Conservation (phyloP, 495 filamentous ascomycete genomes). For the Penicillium chermesinum region DNA sequence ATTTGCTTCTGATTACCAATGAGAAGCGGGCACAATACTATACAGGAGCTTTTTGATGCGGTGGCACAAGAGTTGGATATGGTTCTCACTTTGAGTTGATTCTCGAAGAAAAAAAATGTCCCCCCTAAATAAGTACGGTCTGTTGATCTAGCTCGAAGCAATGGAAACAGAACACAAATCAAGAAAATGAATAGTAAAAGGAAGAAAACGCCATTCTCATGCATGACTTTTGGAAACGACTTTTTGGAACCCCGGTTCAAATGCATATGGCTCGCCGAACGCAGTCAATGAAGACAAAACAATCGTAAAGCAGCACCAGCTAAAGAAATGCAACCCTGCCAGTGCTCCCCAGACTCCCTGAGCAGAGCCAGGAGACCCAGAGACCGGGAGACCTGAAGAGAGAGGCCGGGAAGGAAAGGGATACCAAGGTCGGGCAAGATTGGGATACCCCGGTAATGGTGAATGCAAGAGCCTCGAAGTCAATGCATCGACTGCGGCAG, state of each 20-base stretch:
- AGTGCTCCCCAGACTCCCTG: no score
- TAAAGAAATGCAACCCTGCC: neutral
- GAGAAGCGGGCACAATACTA: no score
- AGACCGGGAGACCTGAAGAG: neutral
- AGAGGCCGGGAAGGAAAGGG: neutral
- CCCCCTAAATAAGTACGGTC: neutral
- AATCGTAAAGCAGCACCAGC: neutral
- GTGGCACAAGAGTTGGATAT: no score
- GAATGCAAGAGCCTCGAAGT: slow-evolving; percentile 2
- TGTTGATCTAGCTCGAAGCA: neutral
- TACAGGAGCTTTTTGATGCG: no score
- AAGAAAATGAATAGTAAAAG: slow-evolving; percentile 1
- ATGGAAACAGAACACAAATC: neutral
- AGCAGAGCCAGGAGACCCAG: neutral
- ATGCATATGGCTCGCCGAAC: slow-evolving; percentile 1
- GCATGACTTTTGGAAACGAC: neutral
- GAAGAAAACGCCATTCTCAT: slow-evolving; percentile 15
- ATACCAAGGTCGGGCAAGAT: neutral
- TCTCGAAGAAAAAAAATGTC: no score
- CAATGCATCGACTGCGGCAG: neutral
- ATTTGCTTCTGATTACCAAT: no score
- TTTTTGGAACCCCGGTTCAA: slow-evolving; percentile 1
- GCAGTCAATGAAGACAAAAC: neutral
- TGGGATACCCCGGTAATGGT: slow-evolving; percentile 7
- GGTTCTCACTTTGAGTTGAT: no score